Base-by-base conservation (phyloP, 768 basidiomycete species). In the Leccinum aurantiacum region DNA sequence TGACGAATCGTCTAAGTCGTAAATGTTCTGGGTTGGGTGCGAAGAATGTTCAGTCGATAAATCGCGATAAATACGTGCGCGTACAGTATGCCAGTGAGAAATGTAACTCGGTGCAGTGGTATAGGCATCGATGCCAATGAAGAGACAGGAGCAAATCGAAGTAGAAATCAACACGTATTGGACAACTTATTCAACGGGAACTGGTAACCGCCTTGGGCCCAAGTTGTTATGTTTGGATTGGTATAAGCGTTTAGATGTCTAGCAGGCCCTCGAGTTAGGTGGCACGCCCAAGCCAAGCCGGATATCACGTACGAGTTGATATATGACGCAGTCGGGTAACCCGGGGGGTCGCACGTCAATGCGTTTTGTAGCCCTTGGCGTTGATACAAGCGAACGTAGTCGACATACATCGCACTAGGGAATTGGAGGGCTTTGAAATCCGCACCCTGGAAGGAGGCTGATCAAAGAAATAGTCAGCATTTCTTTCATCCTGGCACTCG, bases 371-470 rank as follows among this genome's bases (percentile, higher is more conserved):
- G 70, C 9, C 88, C 93, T 22, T 84, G 70, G 37, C 88, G 84
- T 76, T 97, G 95, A 65, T 93, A 93, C 54, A 95, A 82, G 38
- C 93, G 86, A 24, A 99, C 83, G 66, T 97, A 98, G 73, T 98
- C 96, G 63, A 98, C 76, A 60, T 83, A 84, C 90, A 96, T 90
- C 60, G 81, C 76, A 7, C 82, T 79, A 0, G 95, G 96, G 80
- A 94, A 96, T 51, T 72, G 67, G 56, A 98, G 77, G 67, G 92
- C 77, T 63, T 77, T 78, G 67, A 80, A 93, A 73, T 95, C 87
- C 58, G 85, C 84, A 53, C 72, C 65, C 68, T 94, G 91, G 80
- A 95, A 94, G 44, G 80, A 79, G 3, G 86, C 80, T 81, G 58
- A 3, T 19, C 2, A 22, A 19, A 27, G 29, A 38, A 41, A n/a